Evolutionary conservation across 176 grass and related monocot species (phyloP), one percentile per base, ranked within the genome.

Genomic region (Rhynchospora pubera): DNA sequence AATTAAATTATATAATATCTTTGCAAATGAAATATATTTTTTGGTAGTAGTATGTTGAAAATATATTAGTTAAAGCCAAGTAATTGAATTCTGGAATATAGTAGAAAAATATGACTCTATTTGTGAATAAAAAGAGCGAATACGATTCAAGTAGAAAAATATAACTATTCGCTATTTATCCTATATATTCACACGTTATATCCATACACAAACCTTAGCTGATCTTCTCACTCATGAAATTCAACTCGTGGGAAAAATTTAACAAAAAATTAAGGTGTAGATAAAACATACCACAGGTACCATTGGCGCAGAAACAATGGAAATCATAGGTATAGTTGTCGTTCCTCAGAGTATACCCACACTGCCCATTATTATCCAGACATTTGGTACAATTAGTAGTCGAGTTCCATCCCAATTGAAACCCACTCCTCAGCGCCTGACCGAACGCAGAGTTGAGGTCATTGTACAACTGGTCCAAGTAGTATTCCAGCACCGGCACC

Each of bases 251-350:
- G 7, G 10, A 63, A 61, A 67, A 52, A 65, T 67, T 18, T 14
- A 15, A 62, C n/a, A 11, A 42, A 14, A 45, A 80, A n/a, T n/a
- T n/a, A 12, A 82, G 12, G 16, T 15, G 11, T 79, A 5, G 21
- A 10, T 14, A 65, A 48, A 50, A 65, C 79, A 14, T 82, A 82
- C 79, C 61, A 4, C 79, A 82, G 22, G 59, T 10, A 48, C 72
- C 85, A 51, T 85, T 46, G 16, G 69, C 7, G 89, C 95, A 94
- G 53, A 86, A 23, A 86, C 95, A 98, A n/a, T 80, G 85, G 24
- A 61, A 42, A 70, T 83, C 4, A 44, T 18, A 50, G 11, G 34
- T 34, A 4, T 30, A 64, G 5, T 30, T 77, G 50, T 0, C 2
- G 18, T 6, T 7, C 15, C 50, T n/a, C 21, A 57, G 1, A 72